Conservation (phyloP, 2,329 filamentous ascomycete species). For the Diaporthe vaccinii region DNA sequence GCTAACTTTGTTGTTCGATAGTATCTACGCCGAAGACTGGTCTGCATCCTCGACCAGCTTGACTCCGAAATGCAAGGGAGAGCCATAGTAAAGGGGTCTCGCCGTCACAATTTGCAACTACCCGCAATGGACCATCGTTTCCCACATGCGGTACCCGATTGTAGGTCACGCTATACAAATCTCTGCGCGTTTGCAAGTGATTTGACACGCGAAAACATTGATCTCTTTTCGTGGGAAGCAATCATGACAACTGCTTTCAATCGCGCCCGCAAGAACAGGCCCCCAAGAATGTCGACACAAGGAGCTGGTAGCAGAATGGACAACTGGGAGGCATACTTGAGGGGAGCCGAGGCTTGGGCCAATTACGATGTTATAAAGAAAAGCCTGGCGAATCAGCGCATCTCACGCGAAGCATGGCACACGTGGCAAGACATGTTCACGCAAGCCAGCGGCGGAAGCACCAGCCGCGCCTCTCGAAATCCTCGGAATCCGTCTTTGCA, state of each 20-base stretch:
- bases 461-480: not conserved
- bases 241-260: not conserved
- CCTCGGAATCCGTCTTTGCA: not conserved
- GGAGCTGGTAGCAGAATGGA: not conserved
- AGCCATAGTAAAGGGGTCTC: too few relatives aligned
- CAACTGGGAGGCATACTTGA: slow-evolving; percentile 1
- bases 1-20: not conserved
- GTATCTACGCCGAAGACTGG: not conserved
- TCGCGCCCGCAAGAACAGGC: not conserved
- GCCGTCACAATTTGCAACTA: not conserved
- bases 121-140: not conserved
- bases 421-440: not conserved
- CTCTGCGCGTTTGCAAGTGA: not conserved
- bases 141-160: not conserved
- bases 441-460: not conserved
- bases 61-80: not conserved
- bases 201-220: not conserved
- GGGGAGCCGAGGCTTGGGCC: not conserved
- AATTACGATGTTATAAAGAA: not conserved
- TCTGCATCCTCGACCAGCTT: not conserved
- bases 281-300: not conserved
- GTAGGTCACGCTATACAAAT: not conserved
- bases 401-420: not conserved
- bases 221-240: not conserved
- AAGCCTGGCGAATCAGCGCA: not conserved